Conservation (phyloP, 768 basidiomycete species). For the Ramaria sp. region DNA sequence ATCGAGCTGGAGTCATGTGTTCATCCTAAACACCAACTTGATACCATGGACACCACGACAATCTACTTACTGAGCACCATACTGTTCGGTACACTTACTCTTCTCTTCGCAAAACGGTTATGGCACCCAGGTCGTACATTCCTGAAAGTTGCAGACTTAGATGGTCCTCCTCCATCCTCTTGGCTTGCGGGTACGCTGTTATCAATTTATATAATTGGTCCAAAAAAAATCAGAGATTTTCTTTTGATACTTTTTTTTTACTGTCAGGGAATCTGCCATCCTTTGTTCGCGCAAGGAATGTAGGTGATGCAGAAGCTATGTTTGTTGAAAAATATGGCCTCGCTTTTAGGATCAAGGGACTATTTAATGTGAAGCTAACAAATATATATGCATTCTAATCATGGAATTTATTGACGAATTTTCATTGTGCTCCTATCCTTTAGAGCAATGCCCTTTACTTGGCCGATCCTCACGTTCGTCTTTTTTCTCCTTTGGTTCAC, state of each 20-base stretch:
- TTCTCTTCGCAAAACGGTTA: background rate
- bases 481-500: background rate
- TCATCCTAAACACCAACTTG: too few relatives aligned
- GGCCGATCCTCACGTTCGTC: constrained; percentile 1
- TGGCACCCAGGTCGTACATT: background rate
- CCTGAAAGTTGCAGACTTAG: background rate
- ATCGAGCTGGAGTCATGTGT: too few relatives aligned
- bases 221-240: background rate
- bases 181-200: constrained; percentile 3
- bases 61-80: too few relatives aligned
- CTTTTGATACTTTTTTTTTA: background rate
- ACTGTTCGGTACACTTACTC: background rate
- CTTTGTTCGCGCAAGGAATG: background rate
- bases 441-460: background rate
- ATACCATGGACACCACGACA: too few relatives aligned
- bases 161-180: background rate
- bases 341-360: constrained; percentile 1
- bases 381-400: background rate
- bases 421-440: too few relatives aligned
- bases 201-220: too few relatives aligned
- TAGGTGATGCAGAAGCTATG: background rate
- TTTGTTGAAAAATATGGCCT: background rate
- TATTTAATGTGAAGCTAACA: too few relatives aligned
- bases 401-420: background rate
- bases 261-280: background rate